phyloP scores from a whole-genome alignment of 1,284 basidiomycete species.

The Rhodotorula sp. region DNA sequence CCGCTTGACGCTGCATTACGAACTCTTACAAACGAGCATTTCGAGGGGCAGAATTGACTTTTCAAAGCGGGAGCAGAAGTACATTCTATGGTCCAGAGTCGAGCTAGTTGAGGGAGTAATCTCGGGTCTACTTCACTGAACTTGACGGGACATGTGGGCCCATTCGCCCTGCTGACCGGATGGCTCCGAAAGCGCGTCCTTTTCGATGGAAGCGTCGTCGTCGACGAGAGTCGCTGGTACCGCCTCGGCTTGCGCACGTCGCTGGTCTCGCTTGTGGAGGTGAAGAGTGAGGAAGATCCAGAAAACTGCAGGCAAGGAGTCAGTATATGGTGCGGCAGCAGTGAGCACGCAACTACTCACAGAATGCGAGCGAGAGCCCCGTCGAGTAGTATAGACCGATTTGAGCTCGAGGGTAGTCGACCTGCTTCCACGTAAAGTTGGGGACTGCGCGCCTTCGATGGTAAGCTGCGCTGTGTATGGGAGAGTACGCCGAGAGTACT shows the following conservation, averaged over 20 bases:
- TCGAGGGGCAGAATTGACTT: too few species aligned
- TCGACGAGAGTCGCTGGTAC: not conserved
- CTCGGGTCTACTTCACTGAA: too few species aligned
- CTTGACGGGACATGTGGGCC: not conserved
- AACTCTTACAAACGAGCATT: too few species aligned
- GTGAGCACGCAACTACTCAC: not conserved
- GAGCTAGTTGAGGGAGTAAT: too few species aligned
- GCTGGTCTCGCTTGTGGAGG: conserved; percentile 8
- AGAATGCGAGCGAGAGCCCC: conserved; percentile 11
- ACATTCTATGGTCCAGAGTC: too few species aligned
- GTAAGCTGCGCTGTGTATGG: not conserved
- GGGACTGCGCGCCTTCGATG: conserved; percentile 25
- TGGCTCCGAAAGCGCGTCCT: not conserved
- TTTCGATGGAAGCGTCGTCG: not conserved
- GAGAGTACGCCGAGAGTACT: not conserved
- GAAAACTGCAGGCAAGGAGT: not conserved
- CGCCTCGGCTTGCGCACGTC: not conserved
- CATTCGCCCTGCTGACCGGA: not conserved
- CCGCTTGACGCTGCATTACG: too few species aligned
- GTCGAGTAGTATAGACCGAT: conserved; percentile 45
- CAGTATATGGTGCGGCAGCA: not conserved
- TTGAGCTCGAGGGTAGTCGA: conserved; percentile 45
- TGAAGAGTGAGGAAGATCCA: conserved; percentile 7
- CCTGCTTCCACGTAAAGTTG: conserved; percentile 49
- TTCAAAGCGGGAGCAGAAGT: not conserved